Evolutionary conservation across 176 grass and related monocot genomes (phyloP), one percentile per base, ranked within the genome.

Genomic region (Lolium perenne): DNA sequence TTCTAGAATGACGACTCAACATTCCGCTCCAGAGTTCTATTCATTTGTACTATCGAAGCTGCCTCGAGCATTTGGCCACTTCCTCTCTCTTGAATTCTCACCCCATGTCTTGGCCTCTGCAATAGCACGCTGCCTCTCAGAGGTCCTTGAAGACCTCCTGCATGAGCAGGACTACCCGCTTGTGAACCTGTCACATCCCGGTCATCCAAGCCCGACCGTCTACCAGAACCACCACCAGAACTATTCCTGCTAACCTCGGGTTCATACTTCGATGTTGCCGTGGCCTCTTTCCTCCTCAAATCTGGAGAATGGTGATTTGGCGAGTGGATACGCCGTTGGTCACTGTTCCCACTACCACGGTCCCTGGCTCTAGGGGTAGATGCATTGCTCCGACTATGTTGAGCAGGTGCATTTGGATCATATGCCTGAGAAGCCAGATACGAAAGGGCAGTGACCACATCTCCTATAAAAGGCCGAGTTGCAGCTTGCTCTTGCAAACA

Each of bases 401-500:
- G 89, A 29, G 56, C 53, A 32, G 84, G 58, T 1, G 87, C 85
- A 71, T 91, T 92, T 83, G 94, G 94, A 91, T 97, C 87, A 8
- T 94, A 97, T 61, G 85, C 82, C 79, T 99, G 97, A 38, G 97
- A 99, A 90, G 97, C 94, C 53, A 99, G 92, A 89, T 99, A 99
- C 45, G 97, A 99, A 58, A 99, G 92, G 67, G 97, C 97, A 10
- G 94, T 97, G 58, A 97, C 97, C n/a, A 99, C 94, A 85, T 99
- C 97, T 74, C 92, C 97, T 85, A 99, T 94, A 47, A 94, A 92
- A 80, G 97, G 97, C n/a, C 97, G 86, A 83, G 92, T 97, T 63
- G 94, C 85, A 81, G 94, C 91, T 88, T 99, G 97, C 85, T 99
- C 94, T 69, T 99, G 97, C 74, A 99, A 94, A 92, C 97, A 97